These are phyloP conservation scores for Helotiales sp. DNA, from an alignment of 2,329 filamentous ascomycete genomes.

Conservation along the genomic window DNA sequence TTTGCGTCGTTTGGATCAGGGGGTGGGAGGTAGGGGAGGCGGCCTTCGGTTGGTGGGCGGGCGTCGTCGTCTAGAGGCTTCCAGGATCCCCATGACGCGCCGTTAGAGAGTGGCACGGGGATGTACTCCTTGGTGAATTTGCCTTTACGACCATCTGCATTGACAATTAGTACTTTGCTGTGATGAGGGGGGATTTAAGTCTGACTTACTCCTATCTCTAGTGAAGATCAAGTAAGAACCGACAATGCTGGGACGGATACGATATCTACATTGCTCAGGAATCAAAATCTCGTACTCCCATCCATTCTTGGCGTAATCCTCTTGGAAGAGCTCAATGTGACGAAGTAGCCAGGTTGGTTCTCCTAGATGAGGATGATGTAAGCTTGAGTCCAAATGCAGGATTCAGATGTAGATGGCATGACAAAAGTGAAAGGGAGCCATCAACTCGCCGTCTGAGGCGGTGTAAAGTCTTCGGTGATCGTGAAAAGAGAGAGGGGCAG, in stretches of 20 bases:
- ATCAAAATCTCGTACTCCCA: constrained; percentile 1
- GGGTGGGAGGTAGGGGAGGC: not conserved
- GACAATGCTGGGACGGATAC: constrained; percentile 2
- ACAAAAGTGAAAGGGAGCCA: not conserved
- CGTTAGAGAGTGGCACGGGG: not conserved
- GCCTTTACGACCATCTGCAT: not conserved
- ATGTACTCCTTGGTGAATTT: constrained; percentile 1
- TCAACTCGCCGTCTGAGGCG: too few species aligned
- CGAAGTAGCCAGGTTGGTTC: constrained; percentile 6
- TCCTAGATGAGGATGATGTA: not conserved
- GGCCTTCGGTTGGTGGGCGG: not conserved
- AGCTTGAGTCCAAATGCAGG: not conserved
- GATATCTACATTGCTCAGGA: not conserved
- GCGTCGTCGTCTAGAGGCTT: not conserved
- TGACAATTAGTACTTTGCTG: not conserved
- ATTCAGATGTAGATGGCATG: not conserved
- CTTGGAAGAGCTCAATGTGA: constrained; percentile 1
- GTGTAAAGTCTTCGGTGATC: too few species aligned
- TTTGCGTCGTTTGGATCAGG: not conserved
- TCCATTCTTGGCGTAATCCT: not conserved
- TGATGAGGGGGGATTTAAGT: too few species aligned
- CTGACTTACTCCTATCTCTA: not conserved
- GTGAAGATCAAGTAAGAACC: constrained; percentile 1
- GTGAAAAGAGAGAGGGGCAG: too few species aligned
- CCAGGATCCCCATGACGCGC: not conserved